phyloP scores from a whole-genome alignment of 345 rosid species.

The Hibiscus trionum region DNA sequence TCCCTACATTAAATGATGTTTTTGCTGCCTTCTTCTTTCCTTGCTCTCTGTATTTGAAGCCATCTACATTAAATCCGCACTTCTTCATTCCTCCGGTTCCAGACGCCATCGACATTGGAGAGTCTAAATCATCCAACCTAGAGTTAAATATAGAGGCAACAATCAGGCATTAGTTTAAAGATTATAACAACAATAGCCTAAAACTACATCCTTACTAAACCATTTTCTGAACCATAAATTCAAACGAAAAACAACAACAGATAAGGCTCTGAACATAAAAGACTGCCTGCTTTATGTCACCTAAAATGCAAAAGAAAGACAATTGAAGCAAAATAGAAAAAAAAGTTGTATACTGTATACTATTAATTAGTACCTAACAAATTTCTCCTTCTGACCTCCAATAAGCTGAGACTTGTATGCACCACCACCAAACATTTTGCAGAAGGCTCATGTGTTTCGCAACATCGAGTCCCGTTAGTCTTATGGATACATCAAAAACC shows the following conservation, averaged over 20 bases:
- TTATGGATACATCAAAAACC: not conserved
- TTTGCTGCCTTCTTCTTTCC: conserved; percentile 39
- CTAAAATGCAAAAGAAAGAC: not conserved
- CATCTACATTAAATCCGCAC: conserved; percentile 30
- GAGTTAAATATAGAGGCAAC: not conserved
- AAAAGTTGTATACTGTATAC: not conserved
- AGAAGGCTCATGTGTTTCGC: conserved; percentile 19
- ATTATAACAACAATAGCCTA: not conserved
- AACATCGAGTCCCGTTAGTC: not conserved
- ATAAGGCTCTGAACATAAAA: not conserved
- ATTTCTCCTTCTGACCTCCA: conserved; percentile 69
- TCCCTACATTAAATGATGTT: conserved; percentile 48
- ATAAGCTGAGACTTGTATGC: conserved; percentile 70
- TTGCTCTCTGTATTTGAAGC: conserved; percentile 23
- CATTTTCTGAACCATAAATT: not conserved
- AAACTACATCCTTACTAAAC: not conserved
- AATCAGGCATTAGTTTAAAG: not conserved
- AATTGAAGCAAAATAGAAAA: not conserved
- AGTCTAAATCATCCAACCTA: conserved; percentile 74
- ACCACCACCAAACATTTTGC: conserved; percentile 47
- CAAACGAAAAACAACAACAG: not conserved
- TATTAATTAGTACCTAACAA: conserved; percentile 45
- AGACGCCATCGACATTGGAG: conserved; percentile 44
- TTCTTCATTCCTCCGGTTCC: conserved; percentile 35
- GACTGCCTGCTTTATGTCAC: not conserved